These are phyloP conservation scores for Plasmodium falciparum DNA, from an alignment of 169 alveolate genomes.

Conservation along the genomic window DNA sequence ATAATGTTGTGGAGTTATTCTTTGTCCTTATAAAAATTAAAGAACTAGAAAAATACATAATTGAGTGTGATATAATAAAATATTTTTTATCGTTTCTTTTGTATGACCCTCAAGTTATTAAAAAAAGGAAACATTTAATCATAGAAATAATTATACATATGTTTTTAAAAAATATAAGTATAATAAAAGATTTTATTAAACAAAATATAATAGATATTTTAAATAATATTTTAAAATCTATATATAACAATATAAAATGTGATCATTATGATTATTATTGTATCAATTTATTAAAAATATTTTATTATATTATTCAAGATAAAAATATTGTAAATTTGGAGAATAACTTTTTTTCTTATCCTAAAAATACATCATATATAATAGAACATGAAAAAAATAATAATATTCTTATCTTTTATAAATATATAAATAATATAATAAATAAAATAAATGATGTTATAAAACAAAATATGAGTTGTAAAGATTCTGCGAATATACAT, in stretches of 20 bases:
- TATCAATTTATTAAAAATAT: constrained; percentile 25
- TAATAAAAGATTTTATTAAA: constrained; percentile 4
- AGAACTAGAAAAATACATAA: constrained; percentile 41
- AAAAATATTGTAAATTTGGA: background rate
- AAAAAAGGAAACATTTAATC: constrained; percentile 12
- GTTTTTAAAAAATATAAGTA: constrained; percentile 2
- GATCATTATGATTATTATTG: constrained; percentile 27
- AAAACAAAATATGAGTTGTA: too few relatives aligned
- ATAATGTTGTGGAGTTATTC: too few relatives aligned
- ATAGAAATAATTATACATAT: constrained; percentile 28
- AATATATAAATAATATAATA: background rate
- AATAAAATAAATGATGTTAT: too few relatives aligned
- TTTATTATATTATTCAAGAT: constrained; percentile 35
- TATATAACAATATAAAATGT: constrained; percentile 14
- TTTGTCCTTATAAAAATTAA: constrained; percentile 3
- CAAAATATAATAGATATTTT: constrained; percentile 4
- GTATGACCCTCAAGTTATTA: background rate
- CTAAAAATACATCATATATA: too few relatives aligned
- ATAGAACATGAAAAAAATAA: too few relatives aligned
- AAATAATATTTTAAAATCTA: constrained; percentile 19
- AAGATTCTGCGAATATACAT: too few relatives aligned
- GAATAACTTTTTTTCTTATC: too few relatives aligned
- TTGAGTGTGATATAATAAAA: constrained; percentile 37
- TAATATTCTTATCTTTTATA: too few relatives aligned
- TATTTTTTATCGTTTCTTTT: background rate